Conservation (phyloP, 1,284 basidiomycete species). For the Fomitopsis pinicola region DNA sequence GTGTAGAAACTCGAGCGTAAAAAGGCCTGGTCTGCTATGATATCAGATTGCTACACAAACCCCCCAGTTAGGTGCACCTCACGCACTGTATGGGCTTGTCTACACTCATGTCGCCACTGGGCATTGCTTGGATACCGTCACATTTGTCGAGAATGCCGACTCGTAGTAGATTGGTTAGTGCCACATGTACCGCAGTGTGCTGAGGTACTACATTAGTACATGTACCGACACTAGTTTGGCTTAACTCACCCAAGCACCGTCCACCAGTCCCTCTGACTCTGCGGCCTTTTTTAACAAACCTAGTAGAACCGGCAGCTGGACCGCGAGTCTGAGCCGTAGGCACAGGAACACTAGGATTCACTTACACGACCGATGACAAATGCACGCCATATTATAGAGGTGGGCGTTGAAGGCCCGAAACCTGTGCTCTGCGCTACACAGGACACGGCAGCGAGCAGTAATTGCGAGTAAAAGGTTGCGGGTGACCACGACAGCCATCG, state of each 20-base stretch:
- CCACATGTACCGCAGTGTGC: constrained; percentile 54
- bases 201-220: constrained; percentile 20
- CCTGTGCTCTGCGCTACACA: constrained; percentile 51
- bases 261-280: constrained; percentile 44
- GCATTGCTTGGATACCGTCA: constrained; percentile 14
- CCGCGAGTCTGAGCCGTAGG: background rate
- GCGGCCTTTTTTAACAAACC: constrained; percentile 48
- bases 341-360: background rate
- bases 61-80: background rate
- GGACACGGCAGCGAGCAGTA: constrained; percentile 56
- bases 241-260: constrained; percentile 52
- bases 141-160: constrained; percentile 42
- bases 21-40: constrained; percentile 36
- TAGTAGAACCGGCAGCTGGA: constrained; percentile 59
- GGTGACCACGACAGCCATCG: constrained; percentile 67
- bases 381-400: constrained; percentile 55
- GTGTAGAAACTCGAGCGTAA: constrained; percentile 56
- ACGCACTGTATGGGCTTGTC: constrained; percentile 13
- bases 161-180: constrained; percentile 44
- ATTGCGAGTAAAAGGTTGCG: constrained; percentile 62
- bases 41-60: background rate
- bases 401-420: constrained; percentile 25
- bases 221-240: constrained; percentile 5
- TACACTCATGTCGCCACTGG: constrained; percentile 6
- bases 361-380: constrained; percentile 69